These are phyloP conservation scores for Nemania serpens DNA, from an alignment of 2,329 filamentous ascomycete genomes.

Conservation along the genomic window DNA sequence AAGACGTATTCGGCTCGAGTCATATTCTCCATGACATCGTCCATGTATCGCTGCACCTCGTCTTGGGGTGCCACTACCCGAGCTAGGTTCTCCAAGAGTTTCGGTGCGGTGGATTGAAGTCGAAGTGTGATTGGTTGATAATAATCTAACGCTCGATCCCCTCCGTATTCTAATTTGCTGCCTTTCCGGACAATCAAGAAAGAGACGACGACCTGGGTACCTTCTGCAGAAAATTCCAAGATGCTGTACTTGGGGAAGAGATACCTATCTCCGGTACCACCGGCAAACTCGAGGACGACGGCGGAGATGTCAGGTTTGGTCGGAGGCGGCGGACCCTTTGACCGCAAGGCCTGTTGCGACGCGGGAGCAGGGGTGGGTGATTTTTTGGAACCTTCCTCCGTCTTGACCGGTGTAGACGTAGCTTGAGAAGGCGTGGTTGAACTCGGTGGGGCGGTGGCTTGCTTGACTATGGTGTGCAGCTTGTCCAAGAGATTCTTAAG, in stretches of 20 bases:
- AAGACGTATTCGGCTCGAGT: slow-evolving; percentile 70
- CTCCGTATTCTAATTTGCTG: slow-evolving; percentile 66
- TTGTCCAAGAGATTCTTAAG: slow-evolving; percentile 58
- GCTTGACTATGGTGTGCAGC: slow-evolving; percentile 50
- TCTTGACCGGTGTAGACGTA: slow-evolving; percentile 38
- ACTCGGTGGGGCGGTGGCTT: slow-evolving; percentile 34
- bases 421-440: slow-evolving; percentile 20
- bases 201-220: slow-evolving; percentile 70
- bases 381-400: slow-evolving; percentile 43
- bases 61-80: slow-evolving; percentile 66
- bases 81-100: slow-evolving; percentile 63
- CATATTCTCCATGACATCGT: slow-evolving; percentile 71
- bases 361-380: slow-evolving; percentile 30
- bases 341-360: slow-evolving; percentile 60
- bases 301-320: slow-evolving; percentile 65
- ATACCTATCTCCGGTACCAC: slow-evolving; percentile 73
- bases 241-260: slow-evolving; percentile 80
- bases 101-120: slow-evolving; percentile 57
- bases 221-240: slow-evolving; percentile 62
- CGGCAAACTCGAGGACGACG: slow-evolving; percentile 71
- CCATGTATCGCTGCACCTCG: slow-evolving; percentile 69
- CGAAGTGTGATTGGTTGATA: slow-evolving; percentile 76
- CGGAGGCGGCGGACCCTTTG: slow-evolving; percentile 60
- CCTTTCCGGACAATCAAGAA: slow-evolving; percentile 79
- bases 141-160: slow-evolving; percentile 69